Percentiles rank a stretch among this genome's conserved stretches.
These are phyloP conservation scores for Cercis canadensis DNA, from an alignment of 306 rosid species.

Conservation along the genomic window DNA sequence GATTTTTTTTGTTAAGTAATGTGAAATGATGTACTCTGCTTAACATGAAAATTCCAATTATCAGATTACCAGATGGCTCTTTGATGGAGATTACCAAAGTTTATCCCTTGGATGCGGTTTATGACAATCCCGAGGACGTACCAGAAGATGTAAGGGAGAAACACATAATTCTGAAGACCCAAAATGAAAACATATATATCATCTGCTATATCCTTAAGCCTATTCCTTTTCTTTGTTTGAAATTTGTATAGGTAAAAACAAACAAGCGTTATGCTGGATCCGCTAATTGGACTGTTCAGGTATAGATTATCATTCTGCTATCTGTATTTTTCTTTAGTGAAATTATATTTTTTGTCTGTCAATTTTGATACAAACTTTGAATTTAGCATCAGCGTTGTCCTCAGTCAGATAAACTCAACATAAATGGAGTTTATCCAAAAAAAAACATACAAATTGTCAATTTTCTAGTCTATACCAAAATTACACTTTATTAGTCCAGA, in stretches of 20 bases:
- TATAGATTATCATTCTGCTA: too few species aligned
- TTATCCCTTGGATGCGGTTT: slow-evolving; percentile 95
- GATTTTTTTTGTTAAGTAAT: slow-evolving; percentile 13
- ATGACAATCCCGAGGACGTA: slow-evolving; percentile 84
- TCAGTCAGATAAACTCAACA: too few species aligned
- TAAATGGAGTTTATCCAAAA: too few species aligned
- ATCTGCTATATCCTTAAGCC: slow-evolving; percentile 7
- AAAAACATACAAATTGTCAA: too few species aligned
- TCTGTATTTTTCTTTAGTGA: too few species aligned
- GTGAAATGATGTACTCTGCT: slow-evolving; percentile 23
- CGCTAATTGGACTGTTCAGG: slow-evolving; percentile 88
- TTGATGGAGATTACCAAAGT: slow-evolving; percentile 87
- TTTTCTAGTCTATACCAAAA: too few species aligned
- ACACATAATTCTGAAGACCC: neutral
- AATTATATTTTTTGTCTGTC: too few species aligned
- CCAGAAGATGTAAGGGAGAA: slow-evolving; percentile 86
- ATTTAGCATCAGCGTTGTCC: too few species aligned
- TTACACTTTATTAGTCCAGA: too few species aligned
- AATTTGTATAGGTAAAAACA: slow-evolving; percentile 66
- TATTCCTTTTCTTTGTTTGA: neutral
- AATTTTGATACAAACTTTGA: too few species aligned
- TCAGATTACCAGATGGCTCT: slow-evolving; percentile 90
- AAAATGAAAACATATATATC: slow-evolving; percentile 3
- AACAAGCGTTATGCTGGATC: slow-evolving; percentile 99
- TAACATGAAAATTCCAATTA: slow-evolving; percentile 36